A percentile compares a stretch with the other conserved stretches of the same genome.
These are phyloP conservation scores for Trifolium subterraneum DNA, from an alignment of 306 rosid species.

Conservation along the genomic window DNA sequence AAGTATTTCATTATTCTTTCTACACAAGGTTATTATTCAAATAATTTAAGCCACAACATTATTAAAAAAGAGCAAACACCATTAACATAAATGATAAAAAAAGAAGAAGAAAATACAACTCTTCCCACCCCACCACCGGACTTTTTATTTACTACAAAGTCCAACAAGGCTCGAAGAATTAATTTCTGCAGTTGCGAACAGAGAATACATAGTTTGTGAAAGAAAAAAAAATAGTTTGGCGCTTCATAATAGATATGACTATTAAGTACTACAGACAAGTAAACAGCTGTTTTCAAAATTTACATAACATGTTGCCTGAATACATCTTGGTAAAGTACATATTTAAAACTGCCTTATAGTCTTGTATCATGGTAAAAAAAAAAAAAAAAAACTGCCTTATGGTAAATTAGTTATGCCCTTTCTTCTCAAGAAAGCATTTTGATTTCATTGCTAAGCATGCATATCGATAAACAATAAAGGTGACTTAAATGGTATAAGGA, in stretches of 20 bases:
- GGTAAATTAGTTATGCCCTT: neutral
- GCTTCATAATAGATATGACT: neutral
- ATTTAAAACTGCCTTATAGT: neutral
- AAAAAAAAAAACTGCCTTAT: no score
- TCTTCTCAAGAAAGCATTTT: neutral
- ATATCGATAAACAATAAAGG: neutral
- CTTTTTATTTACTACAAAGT: no score
- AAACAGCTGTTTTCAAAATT: neutral
- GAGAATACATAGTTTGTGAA: no score
- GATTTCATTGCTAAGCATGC: neutral
- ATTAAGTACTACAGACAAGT: neutral
- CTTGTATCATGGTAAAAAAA: no score
- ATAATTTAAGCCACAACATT: no score
- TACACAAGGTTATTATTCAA: no score
- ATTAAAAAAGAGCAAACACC: no score
- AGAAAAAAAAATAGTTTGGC: neutral
- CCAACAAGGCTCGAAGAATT: no score
- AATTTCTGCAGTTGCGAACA: no score
- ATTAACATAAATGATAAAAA: no score
- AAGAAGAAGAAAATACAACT: no score
- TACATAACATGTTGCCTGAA: neutral
- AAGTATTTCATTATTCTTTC: neutral
- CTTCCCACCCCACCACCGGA: no score
- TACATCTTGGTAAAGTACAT: neutral
- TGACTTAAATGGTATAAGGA: neutral